Evolutionary conservation across 345 rosid genomes (phyloP).

Genomic region (Linum trigynum): DNA sequence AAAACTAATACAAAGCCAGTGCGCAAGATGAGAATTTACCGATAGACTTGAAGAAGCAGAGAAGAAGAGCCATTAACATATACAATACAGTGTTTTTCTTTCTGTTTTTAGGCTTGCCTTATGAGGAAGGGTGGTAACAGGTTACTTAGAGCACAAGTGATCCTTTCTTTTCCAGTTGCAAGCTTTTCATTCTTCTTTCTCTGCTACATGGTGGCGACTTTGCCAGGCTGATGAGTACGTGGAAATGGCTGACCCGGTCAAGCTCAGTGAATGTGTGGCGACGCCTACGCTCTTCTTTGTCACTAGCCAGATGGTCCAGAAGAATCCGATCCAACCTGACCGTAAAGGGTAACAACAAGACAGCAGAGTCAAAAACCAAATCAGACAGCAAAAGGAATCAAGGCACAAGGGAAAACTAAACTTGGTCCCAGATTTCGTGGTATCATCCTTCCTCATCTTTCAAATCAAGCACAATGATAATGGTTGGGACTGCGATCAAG

Average conservation of each 20-base stretch:
- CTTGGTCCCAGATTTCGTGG: too few relatives aligned
- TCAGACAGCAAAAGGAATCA: too few relatives aligned
- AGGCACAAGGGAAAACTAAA: too few relatives aligned
- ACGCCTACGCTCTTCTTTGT: conserved; percentile 45
- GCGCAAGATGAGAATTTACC: too few relatives aligned
- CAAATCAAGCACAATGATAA: too few relatives aligned
- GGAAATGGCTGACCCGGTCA: conserved; percentile 55
- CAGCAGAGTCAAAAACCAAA: too few relatives aligned
- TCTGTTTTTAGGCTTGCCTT: too few relatives aligned
- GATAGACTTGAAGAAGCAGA: neutral
- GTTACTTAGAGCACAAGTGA: neutral
- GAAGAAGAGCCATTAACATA: neutral
- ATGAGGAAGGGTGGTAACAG: neutral
- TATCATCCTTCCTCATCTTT: too few relatives aligned
- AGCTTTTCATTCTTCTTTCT: conserved; percentile 8
- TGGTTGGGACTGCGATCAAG: too few relatives aligned
- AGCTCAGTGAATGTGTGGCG: conserved; percentile 47
- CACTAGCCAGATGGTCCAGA: conserved; percentile 63
- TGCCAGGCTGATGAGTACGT: conserved; percentile 31
- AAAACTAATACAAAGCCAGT: too few relatives aligned
- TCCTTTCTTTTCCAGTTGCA: neutral
- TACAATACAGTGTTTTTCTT: neutral
- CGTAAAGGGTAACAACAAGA: neutral
- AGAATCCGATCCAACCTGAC: conserved; percentile 87
- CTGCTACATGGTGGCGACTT: conserved; percentile 14